Conservation (phyloP, 345 rosid species). For the Clarkia xantiana region DNA sequence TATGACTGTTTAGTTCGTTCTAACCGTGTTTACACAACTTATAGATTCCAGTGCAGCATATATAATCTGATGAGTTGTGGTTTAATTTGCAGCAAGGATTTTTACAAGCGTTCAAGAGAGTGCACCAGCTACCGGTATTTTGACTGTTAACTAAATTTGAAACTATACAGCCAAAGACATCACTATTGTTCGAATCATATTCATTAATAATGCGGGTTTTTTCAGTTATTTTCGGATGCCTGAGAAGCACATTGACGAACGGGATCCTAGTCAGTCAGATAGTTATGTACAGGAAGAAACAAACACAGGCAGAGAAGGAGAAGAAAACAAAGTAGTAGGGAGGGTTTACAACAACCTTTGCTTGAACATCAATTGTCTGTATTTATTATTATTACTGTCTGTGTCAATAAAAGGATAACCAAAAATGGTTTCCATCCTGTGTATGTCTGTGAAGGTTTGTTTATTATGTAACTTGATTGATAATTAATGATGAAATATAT, state of each 20-base stretch:
- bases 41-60: no score
- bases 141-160: slow-evolving; percentile 4
- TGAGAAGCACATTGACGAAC: slow-evolving; percentile 45
- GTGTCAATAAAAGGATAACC: no score
- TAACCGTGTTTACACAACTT: not conserved
- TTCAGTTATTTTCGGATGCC: slow-evolving; percentile 50
- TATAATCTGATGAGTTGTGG: not conserved
- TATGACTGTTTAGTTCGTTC: not conserved
- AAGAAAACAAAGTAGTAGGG: slow-evolving; percentile 27
- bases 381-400: no score
- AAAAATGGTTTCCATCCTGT: no score
- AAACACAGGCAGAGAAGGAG: slow-evolving; percentile 21
- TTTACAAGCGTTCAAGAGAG: slow-evolving; percentile 85
- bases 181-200: no score
- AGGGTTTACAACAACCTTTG: no score
- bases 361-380: no score
- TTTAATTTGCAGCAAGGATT: slow-evolving; percentile 47
- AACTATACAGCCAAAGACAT: no score
- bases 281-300: slow-evolving; percentile 25
- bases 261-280: slow-evolving; percentile 63
- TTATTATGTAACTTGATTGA: no score
- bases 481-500: no score
- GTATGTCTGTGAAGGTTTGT: no score
- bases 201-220: not conserved
- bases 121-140: slow-evolving; percentile 82